Evolutionary conservation across 2,329 filamentous ascomycete genomes (phyloP).

Genomic region (Penicillium sp.): DNA sequence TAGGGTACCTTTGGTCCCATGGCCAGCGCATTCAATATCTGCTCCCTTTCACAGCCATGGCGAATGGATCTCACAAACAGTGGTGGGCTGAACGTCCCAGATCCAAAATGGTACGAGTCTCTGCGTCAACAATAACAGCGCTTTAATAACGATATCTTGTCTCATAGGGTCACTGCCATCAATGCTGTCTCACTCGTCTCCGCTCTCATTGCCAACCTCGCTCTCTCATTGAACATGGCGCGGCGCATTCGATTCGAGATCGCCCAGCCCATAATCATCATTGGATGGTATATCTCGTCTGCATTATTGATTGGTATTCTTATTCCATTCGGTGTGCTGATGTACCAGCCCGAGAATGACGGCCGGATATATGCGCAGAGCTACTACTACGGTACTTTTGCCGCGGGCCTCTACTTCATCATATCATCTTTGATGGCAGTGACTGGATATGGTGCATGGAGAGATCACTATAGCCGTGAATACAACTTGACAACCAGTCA

Average conservation of each 20-base stretch:
- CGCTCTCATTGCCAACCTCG: constrained; percentile 57
- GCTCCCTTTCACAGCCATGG: constrained; percentile 60
- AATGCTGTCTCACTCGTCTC: constrained; percentile 59
- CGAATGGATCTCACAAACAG: constrained; percentile 53
- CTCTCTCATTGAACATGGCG: constrained; percentile 62
- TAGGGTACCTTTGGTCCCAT: constrained; percentile 57
- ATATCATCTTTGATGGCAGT: constrained; percentile 57
- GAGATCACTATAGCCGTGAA: constrained; percentile 56
- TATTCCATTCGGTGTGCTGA: constrained; percentile 45
- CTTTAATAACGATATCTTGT: neutral
- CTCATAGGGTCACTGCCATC: constrained; percentile 51
- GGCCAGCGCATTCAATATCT: constrained; percentile 57
- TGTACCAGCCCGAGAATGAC: constrained; percentile 40
- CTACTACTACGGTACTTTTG: constrained; percentile 63
- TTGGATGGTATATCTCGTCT: constrained; percentile 60
- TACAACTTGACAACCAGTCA: constrained; percentile 60
- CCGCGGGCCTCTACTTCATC: constrained; percentile 58
- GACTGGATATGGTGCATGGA: constrained; percentile 58
- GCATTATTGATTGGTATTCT: constrained; percentile 57
- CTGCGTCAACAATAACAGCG: neutral
- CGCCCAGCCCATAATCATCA: constrained; percentile 61
- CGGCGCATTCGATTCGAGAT: constrained; percentile 56
- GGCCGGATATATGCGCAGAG: constrained; percentile 56
- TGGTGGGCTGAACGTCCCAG: constrained; percentile 49
- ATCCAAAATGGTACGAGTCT: constrained; percentile 54